Evolutionary conservation across 1,139 yeast genomes (phyloP).

Genomic region (Suhomyces choctaworum): DNA sequence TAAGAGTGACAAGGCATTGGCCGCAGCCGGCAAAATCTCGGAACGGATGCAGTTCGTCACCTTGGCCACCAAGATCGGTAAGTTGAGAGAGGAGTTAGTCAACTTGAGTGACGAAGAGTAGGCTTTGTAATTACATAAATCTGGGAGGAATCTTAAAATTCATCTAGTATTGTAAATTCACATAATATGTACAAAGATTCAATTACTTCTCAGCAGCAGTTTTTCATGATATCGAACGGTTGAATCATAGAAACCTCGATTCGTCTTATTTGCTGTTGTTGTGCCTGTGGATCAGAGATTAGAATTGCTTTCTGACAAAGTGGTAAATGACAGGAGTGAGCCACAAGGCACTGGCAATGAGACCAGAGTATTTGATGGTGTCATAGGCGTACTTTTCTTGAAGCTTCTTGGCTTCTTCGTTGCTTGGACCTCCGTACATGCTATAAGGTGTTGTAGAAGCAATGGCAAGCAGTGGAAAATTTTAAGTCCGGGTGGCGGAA

Average conservation of each 20-base stretch:
- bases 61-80: constrained; percentile 67
- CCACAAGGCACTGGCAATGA: constrained; percentile 81
- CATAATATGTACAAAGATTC: constrained; percentile 7
- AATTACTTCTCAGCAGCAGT: too few species aligned
- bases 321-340: constrained; percentile 64
- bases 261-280: too few species aligned
- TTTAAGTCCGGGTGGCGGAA: background rate
- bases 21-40: constrained; percentile 83
- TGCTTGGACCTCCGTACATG: constrained; percentile 80
- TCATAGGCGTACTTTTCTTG: constrained; percentile 70
- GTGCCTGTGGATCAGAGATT: too few species aligned
- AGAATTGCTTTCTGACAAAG: constrained; percentile 59
- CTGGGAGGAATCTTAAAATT: too few species aligned
- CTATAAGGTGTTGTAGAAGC: constrained; percentile 2
- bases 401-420: constrained; percentile 75
- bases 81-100: constrained; percentile 56
- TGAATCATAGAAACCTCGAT: too few species aligned
- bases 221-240: too few species aligned
- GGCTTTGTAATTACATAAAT: too few species aligned
- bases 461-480: constrained; percentile 1
- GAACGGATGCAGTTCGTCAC: constrained; percentile 69
- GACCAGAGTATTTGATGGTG: constrained; percentile 66
- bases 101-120: constrained; percentile 25
- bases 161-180: constrained; percentile 1
- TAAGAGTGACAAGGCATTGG: constrained; percentile 73